A percentile compares a stretch with the other conserved stretches of the same genome.
Evolutionary conservation across 305 asterid species (phyloP).

Genomic region (Fraxinus angustifolia): DNA sequence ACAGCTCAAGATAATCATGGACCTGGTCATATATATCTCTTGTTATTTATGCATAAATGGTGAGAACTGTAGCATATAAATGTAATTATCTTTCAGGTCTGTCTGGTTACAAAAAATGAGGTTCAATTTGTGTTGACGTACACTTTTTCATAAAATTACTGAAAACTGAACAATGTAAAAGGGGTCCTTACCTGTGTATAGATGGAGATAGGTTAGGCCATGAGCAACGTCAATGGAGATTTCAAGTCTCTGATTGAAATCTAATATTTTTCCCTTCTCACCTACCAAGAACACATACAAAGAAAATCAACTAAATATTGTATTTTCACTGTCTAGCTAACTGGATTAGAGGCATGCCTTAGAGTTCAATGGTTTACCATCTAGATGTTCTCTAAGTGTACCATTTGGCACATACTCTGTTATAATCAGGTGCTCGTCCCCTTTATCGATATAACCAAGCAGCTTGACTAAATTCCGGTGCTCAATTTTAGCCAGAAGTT

Average conservation of each 20-base stretch:
- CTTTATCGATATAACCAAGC: conserved; percentile 85
- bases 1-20: background rate
- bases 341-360: background rate
- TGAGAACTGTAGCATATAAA: background rate
- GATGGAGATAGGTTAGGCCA: conserved; percentile 89
- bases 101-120: background rate
- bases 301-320: conserved; percentile 25
- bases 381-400: conserved; percentile 93
- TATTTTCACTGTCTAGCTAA: background rate
- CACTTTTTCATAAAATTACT: background rate
- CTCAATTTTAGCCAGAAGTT: conserved; percentile 89
- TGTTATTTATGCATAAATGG: background rate
- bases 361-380: conserved; percentile 55
- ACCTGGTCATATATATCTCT: background rate
- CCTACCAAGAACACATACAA: conserved; percentile 67
- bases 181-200: conserved; percentile 68
- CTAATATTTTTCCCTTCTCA: conserved; percentile 59
- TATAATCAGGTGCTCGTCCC: conserved; percentile 78
- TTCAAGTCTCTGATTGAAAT: conserved; percentile 86
- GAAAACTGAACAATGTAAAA: conserved; percentile 21
- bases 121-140: background rate
- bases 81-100: background rate
- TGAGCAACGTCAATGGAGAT: conserved; percentile 90
- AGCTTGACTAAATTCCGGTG: conserved; percentile 93
- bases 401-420: conserved; percentile 94